Conservation (phyloP, 208 protist species). For the Trypanosoma theileri region DNA sequence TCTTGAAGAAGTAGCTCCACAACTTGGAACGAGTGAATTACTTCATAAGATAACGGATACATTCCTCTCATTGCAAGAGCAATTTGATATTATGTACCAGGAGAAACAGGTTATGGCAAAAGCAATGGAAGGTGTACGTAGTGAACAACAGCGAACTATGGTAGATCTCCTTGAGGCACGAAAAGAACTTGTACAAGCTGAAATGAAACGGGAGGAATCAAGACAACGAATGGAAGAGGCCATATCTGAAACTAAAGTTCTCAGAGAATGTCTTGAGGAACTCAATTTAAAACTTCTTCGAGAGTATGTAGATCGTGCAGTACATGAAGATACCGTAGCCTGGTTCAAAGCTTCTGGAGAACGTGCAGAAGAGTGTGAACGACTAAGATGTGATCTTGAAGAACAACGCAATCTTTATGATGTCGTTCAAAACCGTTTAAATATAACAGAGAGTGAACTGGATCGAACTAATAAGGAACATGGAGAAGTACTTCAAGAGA, state of each 20-base stretch:
- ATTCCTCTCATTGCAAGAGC: constrained; percentile 31
- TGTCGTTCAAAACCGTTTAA: constrained; percentile 39
- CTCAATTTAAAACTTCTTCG: constrained; percentile 38
- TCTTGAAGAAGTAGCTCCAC: constrained; percentile 21
- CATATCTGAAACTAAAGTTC: constrained; percentile 15
- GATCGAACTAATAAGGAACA: constrained; percentile 34
- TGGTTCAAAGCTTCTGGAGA: constrained; percentile 33
- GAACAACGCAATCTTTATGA: constrained; percentile 45
- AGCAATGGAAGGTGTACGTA: constrained; percentile 23
- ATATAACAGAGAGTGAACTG: constrained; percentile 46
- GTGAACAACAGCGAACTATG: constrained; percentile 28
- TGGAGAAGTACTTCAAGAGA: constrained; percentile 26
- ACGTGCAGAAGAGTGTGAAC: constrained; percentile 37
- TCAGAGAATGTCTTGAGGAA: constrained; percentile 27
- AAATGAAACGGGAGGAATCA: constrained; percentile 10
- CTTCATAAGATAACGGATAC: constrained; percentile 24
- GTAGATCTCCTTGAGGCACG: constrained; percentile 28
- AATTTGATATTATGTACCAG: constrained; percentile 23
- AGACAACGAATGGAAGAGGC: background rate
- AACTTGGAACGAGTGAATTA: constrained; percentile 23
- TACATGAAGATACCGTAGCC: constrained; percentile 44
- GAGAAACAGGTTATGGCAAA: constrained; percentile 15
- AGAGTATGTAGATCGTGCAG: constrained; percentile 35
- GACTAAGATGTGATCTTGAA: constrained; percentile 38
- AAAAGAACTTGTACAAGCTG: constrained; percentile 16